A percentile compares a stretch with the other conserved stretches of the same genome.
phyloP scores from a whole-genome alignment of 345 rosid genomes.

The Euphorbia tirucalli region DNA sequence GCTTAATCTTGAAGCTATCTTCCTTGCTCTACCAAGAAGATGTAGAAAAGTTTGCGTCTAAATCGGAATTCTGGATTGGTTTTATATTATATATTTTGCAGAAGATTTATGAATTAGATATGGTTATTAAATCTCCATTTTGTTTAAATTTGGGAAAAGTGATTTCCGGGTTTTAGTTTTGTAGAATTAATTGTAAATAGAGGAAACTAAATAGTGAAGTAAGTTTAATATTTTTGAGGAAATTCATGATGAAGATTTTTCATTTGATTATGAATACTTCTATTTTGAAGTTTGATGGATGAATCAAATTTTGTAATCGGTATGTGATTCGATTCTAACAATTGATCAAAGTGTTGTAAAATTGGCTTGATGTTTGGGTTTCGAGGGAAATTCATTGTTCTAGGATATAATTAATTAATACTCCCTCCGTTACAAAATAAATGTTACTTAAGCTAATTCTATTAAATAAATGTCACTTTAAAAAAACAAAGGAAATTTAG shows the following conservation, averaged over 20 bases:
- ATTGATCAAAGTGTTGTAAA: background rate
- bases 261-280: background rate
- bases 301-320: background rate
- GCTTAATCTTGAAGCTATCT: constrained; percentile 63
- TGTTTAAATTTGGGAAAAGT: background rate
- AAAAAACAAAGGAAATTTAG: no score
- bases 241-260: no score
- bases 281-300: background rate
- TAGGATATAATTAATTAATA: no score
- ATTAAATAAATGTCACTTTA: no score
- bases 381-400: background rate
- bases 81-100: background rate
- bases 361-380: background rate
- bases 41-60: constrained; percentile 28
- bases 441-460: no score
- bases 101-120: no score
- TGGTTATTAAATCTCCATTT: no score
- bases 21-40: constrained; percentile 32
- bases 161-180: background rate
- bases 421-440: no score
- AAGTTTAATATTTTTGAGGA: no score
- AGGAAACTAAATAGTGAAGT: no score
- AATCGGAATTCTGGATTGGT: background rate
- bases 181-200: background rate
- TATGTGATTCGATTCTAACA: background rate